A percentile compares a stretch with the other conserved stretches of the same genome.
phyloP scores from a whole-genome alignment of 257 asterid genomes.

The Eustoma russellianum region DNA sequence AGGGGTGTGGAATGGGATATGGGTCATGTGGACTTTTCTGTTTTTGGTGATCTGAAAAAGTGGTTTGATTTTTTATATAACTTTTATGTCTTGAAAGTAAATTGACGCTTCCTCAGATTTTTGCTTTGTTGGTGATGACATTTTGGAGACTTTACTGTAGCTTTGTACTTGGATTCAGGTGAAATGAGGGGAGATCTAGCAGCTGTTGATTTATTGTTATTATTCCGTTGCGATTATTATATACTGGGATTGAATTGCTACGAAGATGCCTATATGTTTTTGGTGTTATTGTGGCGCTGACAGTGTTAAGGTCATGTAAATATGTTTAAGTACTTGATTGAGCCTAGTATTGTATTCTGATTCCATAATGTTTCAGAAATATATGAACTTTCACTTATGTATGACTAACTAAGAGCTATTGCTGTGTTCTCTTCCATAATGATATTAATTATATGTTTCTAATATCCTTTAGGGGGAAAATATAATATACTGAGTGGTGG shows the following conservation, averaged over 20 bases:
- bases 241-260: no score
- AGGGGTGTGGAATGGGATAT: not conserved
- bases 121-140: no score
- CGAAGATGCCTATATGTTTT: no score
- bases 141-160: no score
- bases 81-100: not conserved
- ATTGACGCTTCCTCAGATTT: no score
- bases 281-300: no score
- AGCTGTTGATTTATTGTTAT: no score
- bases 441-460: not conserved
- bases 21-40: not conserved
- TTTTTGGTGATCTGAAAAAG: not conserved
- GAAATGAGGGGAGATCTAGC: no score
- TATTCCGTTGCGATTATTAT: not conserved
- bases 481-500: not conserved
- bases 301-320: no score
- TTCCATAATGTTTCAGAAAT: not conserved
- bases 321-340: no score
- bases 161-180: no score
- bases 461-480: not conserved
- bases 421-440: not conserved
- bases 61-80: conserved; percentile 1
- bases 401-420: not conserved
- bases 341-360: not conserved
- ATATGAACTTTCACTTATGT: not conserved